Percentiles rank a stretch among this genome's conserved stretches.
Evolutionary conservation across 495 filamentous ascomycete species (phyloP).

Genomic region (Xylaria curta): DNA sequence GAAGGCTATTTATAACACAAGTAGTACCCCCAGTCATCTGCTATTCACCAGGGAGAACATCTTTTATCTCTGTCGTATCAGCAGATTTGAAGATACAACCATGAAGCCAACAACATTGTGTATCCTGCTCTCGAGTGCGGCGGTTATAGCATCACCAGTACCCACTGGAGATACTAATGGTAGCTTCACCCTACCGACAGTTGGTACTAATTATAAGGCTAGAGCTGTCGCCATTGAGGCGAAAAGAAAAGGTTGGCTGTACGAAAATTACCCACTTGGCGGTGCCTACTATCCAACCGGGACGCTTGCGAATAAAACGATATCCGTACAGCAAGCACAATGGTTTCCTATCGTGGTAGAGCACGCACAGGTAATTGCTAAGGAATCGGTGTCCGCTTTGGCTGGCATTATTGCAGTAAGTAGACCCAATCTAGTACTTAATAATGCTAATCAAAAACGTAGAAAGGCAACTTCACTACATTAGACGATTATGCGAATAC

Average conservation of each 20-base stretch:
- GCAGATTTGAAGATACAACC: background rate
- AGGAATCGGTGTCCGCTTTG: background rate
- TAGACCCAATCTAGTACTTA: background rate
- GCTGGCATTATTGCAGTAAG: slow-evolving; percentile 17
- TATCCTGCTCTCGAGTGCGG: background rate
- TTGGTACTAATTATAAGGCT: background rate
- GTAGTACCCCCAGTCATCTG: background rate
- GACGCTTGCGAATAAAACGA: slow-evolving; percentile 7
- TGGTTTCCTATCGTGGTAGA: slow-evolving; percentile 9
- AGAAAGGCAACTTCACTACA: slow-evolving; percentile 12
- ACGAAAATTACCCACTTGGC: slow-evolving; percentile 4
- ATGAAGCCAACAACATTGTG: background rate
- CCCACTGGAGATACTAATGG: background rate
- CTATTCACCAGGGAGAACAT: background rate
- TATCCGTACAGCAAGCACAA: background rate
- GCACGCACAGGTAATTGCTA: background rate
- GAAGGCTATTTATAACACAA: slow-evolving; percentile 1
- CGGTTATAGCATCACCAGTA: slow-evolving; percentile 4
- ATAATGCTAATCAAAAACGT: background rate
- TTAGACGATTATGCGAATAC: slow-evolving; percentile 11
- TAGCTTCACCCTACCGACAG: background rate
- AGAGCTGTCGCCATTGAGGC: background rate
- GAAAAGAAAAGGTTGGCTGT: slow-evolving; percentile 13
- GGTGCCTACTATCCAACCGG: slow-evolving; percentile 14
- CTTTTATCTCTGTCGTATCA: background rate